Evolutionary conservation across 805 yeast species (phyloP), one percentile per base, ranked within the genome.

Genomic region (Phaffomyces antillensis): DNA sequence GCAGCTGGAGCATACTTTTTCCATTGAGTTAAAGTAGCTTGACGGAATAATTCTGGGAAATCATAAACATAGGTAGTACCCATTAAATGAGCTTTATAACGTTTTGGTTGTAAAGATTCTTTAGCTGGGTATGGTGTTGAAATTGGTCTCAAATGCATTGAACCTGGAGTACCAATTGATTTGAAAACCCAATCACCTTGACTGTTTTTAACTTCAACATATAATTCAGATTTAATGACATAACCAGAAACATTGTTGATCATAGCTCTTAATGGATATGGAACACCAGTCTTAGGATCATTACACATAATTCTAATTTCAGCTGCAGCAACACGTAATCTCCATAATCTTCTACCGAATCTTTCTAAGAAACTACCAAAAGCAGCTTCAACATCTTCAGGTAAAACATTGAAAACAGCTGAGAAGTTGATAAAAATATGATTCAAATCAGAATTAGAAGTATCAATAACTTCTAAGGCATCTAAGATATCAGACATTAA

Each of bases 41-140:
- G 97, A 60, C 90, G 86, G 84, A 95, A 93, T 60, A 93, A 72
- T 65, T 93, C 99, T 43, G 99, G 99, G 93, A 93, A 95, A 68
- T 93, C 99, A 61, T 95, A 93, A 41, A 88, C 96, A 62, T 88
- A 93, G 11, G 99, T 90, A 17, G 99, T 93, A 52, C 99, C 99
- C 90, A 93, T 85, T 59, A 87, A 76, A 68, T 93, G 98, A 41
- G 99, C 99, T 72, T 84, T 86, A 75, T 95, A 95, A 71, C 99
- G 88, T 70, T 93, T 93, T 58, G 98, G 97, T 73, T 93, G 99
- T 60, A 93, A 76, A 72, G 95, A 90, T 70, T 93, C 99, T 74
- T 93, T 93, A 30, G 95, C 96, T 47, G 98, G 95, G 64, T 93
- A 95, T 41, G 97, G 96, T 42, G 97, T 87, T 40, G 90, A 83